phyloP scores from a whole-genome alignment of 257 asterid genomes.

The Petunia axillaris region DNA sequence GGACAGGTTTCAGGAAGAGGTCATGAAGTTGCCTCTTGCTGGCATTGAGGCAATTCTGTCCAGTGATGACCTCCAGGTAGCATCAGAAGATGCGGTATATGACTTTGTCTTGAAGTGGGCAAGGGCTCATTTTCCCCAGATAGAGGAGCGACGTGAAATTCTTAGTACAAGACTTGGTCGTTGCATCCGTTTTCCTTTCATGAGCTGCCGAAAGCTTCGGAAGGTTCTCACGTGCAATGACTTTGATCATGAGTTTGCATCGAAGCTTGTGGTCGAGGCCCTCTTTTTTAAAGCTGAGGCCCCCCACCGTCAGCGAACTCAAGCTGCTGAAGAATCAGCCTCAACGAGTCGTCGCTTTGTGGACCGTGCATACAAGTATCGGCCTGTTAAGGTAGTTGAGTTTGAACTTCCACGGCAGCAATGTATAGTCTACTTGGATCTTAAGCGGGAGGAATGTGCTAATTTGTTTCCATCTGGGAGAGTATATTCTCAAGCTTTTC shows the following conservation, averaged over 20 bases:
- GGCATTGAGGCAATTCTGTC: slow-evolving; percentile 41
- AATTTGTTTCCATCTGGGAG: slow-evolving; percentile 38
- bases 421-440: slow-evolving; percentile 39
- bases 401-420: slow-evolving; percentile 37
- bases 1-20: slow-evolving; percentile 39
- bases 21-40: slow-evolving; percentile 38
- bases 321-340: slow-evolving; percentile 33
- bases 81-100: slow-evolving; percentile 40
- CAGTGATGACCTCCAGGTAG: slow-evolving; percentile 39
- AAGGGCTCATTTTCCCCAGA: slow-evolving; percentile 29
- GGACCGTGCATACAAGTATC: slow-evolving; percentile 40
- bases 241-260: slow-evolving; percentile 35
- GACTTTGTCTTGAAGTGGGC: slow-evolving; percentile 40
- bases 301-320: slow-evolving; percentile 36
- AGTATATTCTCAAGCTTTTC: slow-evolving; percentile 40
- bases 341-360: slow-evolving; percentile 30
- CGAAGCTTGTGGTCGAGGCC: slow-evolving; percentile 40
- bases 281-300: slow-evolving; percentile 40
- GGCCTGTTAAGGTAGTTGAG: slow-evolving; percentile 43
- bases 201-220: slow-evolving; percentile 40
- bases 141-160: slow-evolving; percentile 35
- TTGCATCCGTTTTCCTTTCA: slow-evolving; percentile 36
- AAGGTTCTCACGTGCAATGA: slow-evolving; percentile 37
- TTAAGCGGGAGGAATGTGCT: slow-evolving; percentile 36
- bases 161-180: slow-evolving; percentile 34